phyloP scores from a whole-genome alignment of 2,329 filamentous ascomycete species.

The Chaetothyriales sp. region DNA sequence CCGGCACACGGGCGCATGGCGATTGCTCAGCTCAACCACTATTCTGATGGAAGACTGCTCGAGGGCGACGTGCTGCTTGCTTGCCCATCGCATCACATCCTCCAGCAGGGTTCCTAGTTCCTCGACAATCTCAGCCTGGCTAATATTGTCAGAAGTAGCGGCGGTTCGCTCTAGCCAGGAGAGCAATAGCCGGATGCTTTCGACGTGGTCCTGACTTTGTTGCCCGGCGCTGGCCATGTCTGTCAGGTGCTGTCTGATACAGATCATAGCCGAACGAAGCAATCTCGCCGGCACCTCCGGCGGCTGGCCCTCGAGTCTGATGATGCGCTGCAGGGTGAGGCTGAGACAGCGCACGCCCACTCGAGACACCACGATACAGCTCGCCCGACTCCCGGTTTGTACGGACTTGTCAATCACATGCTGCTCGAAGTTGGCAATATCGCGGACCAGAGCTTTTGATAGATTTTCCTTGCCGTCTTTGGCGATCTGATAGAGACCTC shows the following conservation, averaged over 20 bases:
- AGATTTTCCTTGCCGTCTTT: constrained; percentile 15
- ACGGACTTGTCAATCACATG: neutral
- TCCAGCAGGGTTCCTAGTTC: constrained; percentile 9
- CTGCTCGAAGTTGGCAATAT: constrained; percentile 10
- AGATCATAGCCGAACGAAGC: neutral
- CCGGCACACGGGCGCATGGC: constrained; percentile 52
- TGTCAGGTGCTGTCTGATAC: constrained; percentile 2
- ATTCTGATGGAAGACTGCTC: constrained; percentile 45
- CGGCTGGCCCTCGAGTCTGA: constrained; percentile 5
- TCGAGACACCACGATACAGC: constrained; percentile 4
- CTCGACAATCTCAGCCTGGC: constrained; percentile 1
- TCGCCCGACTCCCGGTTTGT: neutral
- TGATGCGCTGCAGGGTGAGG: constrained; percentile 9
- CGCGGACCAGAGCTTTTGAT: constrained; percentile 9
- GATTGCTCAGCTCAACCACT: constrained; percentile 75
- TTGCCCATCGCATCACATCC: constrained; percentile 4
- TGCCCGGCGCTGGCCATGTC: neutral
- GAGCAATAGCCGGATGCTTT: constrained; percentile 6
- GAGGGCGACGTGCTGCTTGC: constrained; percentile 6
- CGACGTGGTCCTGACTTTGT: neutral
- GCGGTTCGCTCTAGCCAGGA: constrained; percentile 11
- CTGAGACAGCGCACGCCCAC: constrained; percentile 10
- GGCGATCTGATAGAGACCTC: constrained; percentile 9
- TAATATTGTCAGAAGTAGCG: constrained; percentile 3
- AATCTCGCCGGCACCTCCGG: constrained; percentile 3